Base-by-base conservation (phyloP, 208 protist genomes). In the Plasmodiophora brassicae region DNA sequence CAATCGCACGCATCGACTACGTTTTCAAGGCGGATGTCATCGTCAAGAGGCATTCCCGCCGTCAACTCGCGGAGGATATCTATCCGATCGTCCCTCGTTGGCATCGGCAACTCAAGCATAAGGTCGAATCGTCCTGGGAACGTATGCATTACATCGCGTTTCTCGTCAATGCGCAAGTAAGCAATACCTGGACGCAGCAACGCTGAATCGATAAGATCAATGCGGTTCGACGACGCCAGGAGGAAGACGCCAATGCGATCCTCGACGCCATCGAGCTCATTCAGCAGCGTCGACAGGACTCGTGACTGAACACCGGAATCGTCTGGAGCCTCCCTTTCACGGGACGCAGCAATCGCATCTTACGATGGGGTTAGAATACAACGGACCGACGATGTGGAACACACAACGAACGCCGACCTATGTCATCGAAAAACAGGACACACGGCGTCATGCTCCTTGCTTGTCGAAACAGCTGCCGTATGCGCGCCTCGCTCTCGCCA, bases 251-350 rank as follows among this genome's bases (percentile, higher is more conserved):
- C 39, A 1, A 1, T 32, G 28, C 60, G 5, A 36, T 44, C 32
- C 1, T 20, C 20, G 41, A 89, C n/a, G 14, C 87, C 87, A 84
- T 89, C 87, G 0, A 89, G 46, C 32, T 89, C 87, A 36, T 89
- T 89, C 35, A 89, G 43, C 22, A 89, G 45, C 20, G 87, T 57
- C 5, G 87, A 89, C 1, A 89, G 50, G 38, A 89, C 87, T 0
- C 87, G 0, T 35, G 38, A 41, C 5, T 38, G n/a, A n/a, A 89
- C 87, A 1, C 60, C 87, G 25, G 46, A 86, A 44, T 89, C 65
- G 43, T 84, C 39, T 41, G 0, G 10, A 78, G 20, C 65, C 5
- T 78, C 65, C 32, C 14, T 5, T 5, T 78, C 65, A 53, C 87
- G 36, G 38, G 53, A 53, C 1, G 38, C 38, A 25, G 36, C 60